Evolutionary conservation across 2,329 filamentous ascomycete genomes (phyloP), one percentile per base, ranked within the genome.

Genomic region (Penicillium sp.): DNA sequence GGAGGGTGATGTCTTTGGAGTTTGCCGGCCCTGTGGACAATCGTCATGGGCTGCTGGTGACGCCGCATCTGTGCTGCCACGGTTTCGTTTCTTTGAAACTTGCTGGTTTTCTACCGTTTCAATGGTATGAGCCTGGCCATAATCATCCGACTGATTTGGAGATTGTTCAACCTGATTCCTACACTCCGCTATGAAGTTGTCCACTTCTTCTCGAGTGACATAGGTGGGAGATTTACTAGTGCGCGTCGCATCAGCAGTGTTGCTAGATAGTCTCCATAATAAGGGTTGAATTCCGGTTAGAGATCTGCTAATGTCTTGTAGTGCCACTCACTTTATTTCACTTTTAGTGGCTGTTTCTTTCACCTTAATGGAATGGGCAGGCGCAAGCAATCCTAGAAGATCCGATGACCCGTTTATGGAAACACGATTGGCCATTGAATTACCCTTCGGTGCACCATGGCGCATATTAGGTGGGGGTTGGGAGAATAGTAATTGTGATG

Each of bases 401-500:
- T 60, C 58, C 2, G 27, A 41, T 41, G 56, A 33, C 9, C 31
- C 45, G 37, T 41, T 23, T 5, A 38, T n/a, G 15, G 48, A 40
- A 33, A 53, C 17, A 1, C 35, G 45, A 17, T 31, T 33, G n/a
- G 37, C 7, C 12, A 45, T 50, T 4, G 19, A 21, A 23, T 37
- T 35, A 15, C 45, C 6, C 17, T 50, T 53, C 17, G 8, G 17
- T 13, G n/a, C 3, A 40, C 23, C 47, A 23, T 56, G 27, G 10
- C 52, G 37, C 10, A 33, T 42, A 19, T 48, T 35, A 19, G 33
- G 15, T 5, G 52, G 54, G 1, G 55, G 33, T 19, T 66, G 65
- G 8, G 65, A 67, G 21, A 56, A 56, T 3, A 63, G 42, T 13
- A 37, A 43, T 33, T 65, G 63, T 15, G 63, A 62, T 6, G 7